Conservation (phyloP, 208 protist species). For the Leishmania major region DNA sequence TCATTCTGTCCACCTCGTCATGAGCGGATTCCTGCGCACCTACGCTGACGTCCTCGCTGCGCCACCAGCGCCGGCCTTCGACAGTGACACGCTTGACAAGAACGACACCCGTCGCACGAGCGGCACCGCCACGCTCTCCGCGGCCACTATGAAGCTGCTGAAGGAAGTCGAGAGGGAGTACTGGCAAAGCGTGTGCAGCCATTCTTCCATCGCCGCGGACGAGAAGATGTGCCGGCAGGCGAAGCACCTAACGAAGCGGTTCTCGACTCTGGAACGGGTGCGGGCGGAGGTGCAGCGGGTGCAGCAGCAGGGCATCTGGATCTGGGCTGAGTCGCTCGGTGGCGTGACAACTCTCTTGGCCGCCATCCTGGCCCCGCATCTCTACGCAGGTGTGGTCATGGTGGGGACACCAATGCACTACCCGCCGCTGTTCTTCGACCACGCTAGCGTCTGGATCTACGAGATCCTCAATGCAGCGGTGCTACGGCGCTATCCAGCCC, state of each 20-base stretch:
- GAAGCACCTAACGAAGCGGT: slow-evolving; percentile 36
- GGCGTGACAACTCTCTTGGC: slow-evolving; percentile 61
- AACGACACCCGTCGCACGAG: not conserved
- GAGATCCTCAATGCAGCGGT: slow-evolving; percentile 45
- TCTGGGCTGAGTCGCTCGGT: slow-evolving; percentile 78
- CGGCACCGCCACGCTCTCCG: slow-evolving; percentile 9
- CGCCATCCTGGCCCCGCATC: slow-evolving; percentile 51
- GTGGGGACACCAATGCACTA: slow-evolving; percentile 69
- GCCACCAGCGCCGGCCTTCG: slow-evolving; percentile 10
- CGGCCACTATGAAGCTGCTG: slow-evolving; percentile 22
- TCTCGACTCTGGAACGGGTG: slow-evolving; percentile 47
- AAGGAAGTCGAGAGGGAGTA: slow-evolving; percentile 48
- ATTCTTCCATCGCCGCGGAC: slow-evolving; percentile 10
- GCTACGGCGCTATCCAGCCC: slow-evolving; percentile 26
- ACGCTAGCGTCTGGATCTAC: slow-evolving; percentile 51
- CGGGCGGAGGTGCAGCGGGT: slow-evolving; percentile 55
- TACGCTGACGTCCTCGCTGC: slow-evolving; percentile 39
- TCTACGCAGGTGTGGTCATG: slow-evolving; percentile 71
- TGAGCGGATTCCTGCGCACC: slow-evolving; percentile 45
- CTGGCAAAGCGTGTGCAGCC: slow-evolving; percentile 34
- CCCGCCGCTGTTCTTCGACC: slow-evolving; percentile 75
- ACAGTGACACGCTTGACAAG: slow-evolving; percentile 13
- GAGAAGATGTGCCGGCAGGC: slow-evolving; percentile 34
- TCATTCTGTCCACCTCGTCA: slow-evolving; percentile 57
- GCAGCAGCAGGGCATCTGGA: slow-evolving; percentile 54